Base-by-base conservation (phyloP, 1,284 basidiomycete species). In the Macrocystidia cucumis region DNA sequence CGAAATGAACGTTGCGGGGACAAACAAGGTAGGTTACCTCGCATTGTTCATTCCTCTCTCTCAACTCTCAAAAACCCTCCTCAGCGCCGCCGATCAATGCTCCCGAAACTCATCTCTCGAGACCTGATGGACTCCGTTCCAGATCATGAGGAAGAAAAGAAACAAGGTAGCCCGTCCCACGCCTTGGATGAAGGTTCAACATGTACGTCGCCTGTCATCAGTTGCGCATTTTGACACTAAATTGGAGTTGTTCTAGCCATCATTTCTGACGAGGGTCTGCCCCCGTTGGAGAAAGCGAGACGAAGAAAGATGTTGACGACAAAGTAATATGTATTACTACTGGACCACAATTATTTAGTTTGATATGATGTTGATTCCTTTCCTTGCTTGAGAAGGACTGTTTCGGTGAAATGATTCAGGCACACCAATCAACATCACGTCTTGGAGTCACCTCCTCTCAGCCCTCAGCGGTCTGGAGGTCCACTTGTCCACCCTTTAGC, bases 1-100 rank as follows among this genome's bases (percentile, higher is more conserved):
- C 16, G 62, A 70, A 28, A 68, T 78, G 37, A 80, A 80, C 40
- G 65, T 87, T 16, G 78, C 81, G 3, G 74, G 73, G 11, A 62
- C 59, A 22, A 72, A 72, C 45, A 87, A 85, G 71, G 86, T 85
- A 32, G 26, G 24, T 57, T 43, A 19, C 13, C 6, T 9, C 29
- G 4, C 17, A 24, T 21, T 7, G 38, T n/a, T 16, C 14, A 28
- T 14, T 25, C 19, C 11, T 23, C 12, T 11, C 32, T 5, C 11
- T n/a, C 2, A 2, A 28, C 35, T 18, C 25, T 14, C 20, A 29
- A 41, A 16, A 42, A 22, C 32, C 14, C 21, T 26, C 19, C 23
- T 30, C 39, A 69, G 65, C 63, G 68, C 18, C 64, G 64, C 18
- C 63, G 59, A 31, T 64, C 84, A 5, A 81, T 89, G 74, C 63